Percentiles rank a stretch among this genome's conserved stretches.
Conservation (phyloP, 2,329 filamentous ascomycete genomes). For the Aureobasidium sp. region DNA sequence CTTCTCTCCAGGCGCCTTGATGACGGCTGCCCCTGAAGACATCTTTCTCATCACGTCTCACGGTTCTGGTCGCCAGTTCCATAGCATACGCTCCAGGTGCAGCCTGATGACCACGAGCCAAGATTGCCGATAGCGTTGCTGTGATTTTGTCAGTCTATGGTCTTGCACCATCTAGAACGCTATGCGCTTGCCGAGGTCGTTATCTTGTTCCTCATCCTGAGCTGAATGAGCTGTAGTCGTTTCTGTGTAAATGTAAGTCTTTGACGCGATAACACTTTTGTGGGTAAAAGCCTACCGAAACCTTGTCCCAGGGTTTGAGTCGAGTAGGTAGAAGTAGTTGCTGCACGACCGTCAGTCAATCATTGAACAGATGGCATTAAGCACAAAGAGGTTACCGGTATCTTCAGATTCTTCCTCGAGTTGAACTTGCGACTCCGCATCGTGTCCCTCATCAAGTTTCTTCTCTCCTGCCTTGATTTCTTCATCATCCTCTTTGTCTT, state of each 20-base stretch:
- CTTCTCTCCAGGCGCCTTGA: not conserved
- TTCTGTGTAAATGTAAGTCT: not conserved
- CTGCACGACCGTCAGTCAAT: not conserved
- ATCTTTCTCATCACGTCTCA: not conserved
- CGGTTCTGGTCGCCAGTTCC: not conserved
- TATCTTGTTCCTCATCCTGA: not conserved
- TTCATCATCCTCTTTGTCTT: not conserved
- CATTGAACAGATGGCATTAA: not conserved
- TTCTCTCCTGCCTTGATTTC: not conserved
- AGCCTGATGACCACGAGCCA: not conserved
- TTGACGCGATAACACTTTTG: too few relatives aligned
- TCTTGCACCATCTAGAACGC: not conserved
- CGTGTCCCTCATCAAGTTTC: not conserved
- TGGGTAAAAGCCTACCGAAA: not conserved
- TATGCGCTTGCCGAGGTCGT: not conserved
- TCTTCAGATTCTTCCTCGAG: not conserved
- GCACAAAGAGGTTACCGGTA: not conserved
- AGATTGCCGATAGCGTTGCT: not conserved
- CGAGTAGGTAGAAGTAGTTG: too few relatives aligned
- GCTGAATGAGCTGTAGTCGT: not conserved
- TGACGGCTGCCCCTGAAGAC: not conserved
- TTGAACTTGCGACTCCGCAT: not conserved
- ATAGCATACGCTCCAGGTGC: not conserved
- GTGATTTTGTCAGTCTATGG: not conserved
- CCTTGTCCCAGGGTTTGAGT: not conserved